Conservation (phyloP, 2,329 filamentous ascomycete genomes). For the Torrubiella hemipterigena region DNA sequence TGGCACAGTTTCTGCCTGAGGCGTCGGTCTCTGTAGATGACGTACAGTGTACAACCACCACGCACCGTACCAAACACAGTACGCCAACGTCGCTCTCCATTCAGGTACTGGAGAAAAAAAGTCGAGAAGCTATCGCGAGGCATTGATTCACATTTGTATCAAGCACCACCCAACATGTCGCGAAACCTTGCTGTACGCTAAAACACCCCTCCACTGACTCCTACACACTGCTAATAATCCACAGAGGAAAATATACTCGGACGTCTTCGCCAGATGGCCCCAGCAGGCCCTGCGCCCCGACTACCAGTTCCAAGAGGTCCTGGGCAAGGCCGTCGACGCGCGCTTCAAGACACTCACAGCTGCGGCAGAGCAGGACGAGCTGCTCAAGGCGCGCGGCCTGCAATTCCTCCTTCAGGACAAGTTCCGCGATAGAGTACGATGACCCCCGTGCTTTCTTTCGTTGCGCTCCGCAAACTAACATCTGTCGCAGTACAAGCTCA, state of each 20-base stretch:
- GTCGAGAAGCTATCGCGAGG: too few relatives aligned
- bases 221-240: conserved; percentile 1
- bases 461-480: conserved; percentile 4
- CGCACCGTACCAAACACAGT: too few relatives aligned
- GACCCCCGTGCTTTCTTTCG: not conserved
- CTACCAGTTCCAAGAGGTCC: conserved; percentile 46
- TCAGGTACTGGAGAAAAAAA: too few relatives aligned
- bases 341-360: conserved; percentile 20
- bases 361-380: conserved; percentile 32
- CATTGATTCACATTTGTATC: too few relatives aligned
- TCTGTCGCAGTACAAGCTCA: conserved; percentile 23
- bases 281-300: conserved; percentile 51
- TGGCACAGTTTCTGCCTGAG: too few relatives aligned
- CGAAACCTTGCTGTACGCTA: too few relatives aligned
- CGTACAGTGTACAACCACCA: too few relatives aligned
- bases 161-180: too few relatives aligned
- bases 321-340: conserved; percentile 25
- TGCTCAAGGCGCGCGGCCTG: conserved; percentile 47
- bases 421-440: conserved; percentile 42
- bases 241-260: conserved; percentile 24
- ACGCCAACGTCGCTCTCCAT: too few relatives aligned
- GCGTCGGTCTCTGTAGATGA: too few relatives aligned
- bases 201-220: too few relatives aligned
- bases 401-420: conserved; percentile 47
- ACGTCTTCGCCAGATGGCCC: conserved; percentile 44